phyloP scores from a whole-genome alignment of 495 filamentous ascomycete species.

The Geoglossum glabrum region DNA sequence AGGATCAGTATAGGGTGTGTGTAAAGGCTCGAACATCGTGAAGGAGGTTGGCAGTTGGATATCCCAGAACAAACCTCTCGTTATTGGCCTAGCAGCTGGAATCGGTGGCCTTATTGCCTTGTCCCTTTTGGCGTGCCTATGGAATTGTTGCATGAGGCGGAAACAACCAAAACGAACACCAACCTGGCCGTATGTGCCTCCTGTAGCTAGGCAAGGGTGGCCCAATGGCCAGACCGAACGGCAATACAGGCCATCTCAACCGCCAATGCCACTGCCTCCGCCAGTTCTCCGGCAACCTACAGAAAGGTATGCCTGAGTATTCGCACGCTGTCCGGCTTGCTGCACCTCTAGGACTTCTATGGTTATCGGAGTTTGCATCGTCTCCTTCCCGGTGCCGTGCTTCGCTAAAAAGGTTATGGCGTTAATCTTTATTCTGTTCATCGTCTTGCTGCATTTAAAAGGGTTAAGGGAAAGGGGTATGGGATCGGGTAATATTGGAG shows the following conservation, averaged over 20 bases:
- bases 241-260: background rate
- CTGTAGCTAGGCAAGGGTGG: background rate
- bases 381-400: background rate
- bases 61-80: conserved; percentile 21
- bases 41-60: conserved; percentile 25
- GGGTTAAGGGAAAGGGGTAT: background rate
- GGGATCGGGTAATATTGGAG: background rate
- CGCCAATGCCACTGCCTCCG: background rate
- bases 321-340: background rate
- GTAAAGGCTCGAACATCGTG: conserved; percentile 18
- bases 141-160: conserved; percentile 9
- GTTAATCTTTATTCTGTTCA: background rate
- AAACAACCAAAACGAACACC: background rate
- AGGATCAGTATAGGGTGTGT: conserved; percentile 16
- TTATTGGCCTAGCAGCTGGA: conserved; percentile 20
- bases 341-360: background rate
- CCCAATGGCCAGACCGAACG: background rate
- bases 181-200: background rate
- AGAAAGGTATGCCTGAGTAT: background rate
- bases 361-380: background rate
- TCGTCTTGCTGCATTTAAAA: background rate
- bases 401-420: background rate
- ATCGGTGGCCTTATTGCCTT: conserved; percentile 22
- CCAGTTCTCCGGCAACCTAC: background rate
- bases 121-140: conserved; percentile 18